Evolutionary conservation across 129 eudicot species (phyloP).

Genomic region (Deinandra increscens): DNA sequence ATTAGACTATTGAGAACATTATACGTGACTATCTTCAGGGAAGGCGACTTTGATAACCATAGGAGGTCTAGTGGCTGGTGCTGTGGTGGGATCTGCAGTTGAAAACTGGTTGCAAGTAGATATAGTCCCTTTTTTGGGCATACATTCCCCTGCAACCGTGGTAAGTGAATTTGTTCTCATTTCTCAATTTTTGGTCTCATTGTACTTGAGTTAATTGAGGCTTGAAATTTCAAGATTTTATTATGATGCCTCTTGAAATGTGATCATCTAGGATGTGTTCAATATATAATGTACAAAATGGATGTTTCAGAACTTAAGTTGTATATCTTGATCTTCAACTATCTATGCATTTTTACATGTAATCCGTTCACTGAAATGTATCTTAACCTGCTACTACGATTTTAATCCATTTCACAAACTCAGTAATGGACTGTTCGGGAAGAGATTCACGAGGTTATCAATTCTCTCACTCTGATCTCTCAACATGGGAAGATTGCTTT

Average conservation of each 20-base stretch:
- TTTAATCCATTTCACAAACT: background rate
- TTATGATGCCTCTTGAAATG: constrained; percentile 22
- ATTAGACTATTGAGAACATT: background rate
- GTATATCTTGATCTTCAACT: constrained; percentile 12
- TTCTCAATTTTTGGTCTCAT: constrained; percentile 83
- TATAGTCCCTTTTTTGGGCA: constrained; percentile 84
- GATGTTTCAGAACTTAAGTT: constrained; percentile 46
- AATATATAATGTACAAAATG: constrained; percentile 49
- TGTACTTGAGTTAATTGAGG: constrained; percentile 63
- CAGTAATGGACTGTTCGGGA: background rate
- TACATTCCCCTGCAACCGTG: constrained; percentile 83
- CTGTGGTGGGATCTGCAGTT: constrained; percentile 94
- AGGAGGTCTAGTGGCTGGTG: constrained; percentile 93
- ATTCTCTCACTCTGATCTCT: no score
- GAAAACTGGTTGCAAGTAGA: constrained; percentile 99
- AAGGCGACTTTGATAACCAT: constrained; percentile 79
- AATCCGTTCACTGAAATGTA: background rate
- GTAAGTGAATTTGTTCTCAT: constrained; percentile 82
- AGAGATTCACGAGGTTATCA: background rate
- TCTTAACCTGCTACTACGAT: background rate
- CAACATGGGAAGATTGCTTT: background rate
- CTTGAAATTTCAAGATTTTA: constrained; percentile 25
- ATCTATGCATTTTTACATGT: background rate
- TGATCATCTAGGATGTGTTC: constrained; percentile 39
- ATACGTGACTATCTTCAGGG: constrained; percentile 47